Evolutionary conservation across 371 early-diverging fungal genomes (phyloP).

Genomic region (Lichtheimia ornata): DNA sequence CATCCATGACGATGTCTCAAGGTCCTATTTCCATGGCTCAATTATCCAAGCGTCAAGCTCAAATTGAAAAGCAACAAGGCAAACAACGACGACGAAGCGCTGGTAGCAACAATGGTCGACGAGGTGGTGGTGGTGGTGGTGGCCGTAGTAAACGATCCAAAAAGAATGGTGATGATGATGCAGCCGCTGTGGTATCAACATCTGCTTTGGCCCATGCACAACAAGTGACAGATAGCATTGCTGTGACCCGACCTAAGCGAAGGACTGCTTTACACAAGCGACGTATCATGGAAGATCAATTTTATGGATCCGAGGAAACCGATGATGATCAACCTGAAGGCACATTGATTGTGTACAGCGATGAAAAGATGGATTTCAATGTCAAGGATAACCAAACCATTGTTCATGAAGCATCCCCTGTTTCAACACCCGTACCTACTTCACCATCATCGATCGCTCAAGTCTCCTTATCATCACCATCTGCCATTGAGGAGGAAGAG

Average conservation of each 20-base stretch:
- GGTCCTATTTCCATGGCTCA: constrained; percentile 50
- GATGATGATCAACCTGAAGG: constrained; percentile 24
- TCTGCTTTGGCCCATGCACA: not conserved
- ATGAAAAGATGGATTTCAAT: constrained; percentile 46
- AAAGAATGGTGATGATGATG: constrained; percentile 5
- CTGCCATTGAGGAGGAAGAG: constrained; percentile 17
- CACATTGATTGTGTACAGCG: constrained; percentile 35
- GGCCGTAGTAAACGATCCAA: constrained; percentile 5
- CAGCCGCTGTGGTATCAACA: constrained; percentile 6
- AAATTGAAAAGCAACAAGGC: not conserved
- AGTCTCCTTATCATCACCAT: too few relatives aligned
- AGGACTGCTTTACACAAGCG: constrained; percentile 49
- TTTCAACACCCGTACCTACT: constrained; percentile 7
- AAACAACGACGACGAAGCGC: constrained; percentile 1
- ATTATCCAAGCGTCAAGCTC: constrained; percentile 24
- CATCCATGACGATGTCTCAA: too few relatives aligned
- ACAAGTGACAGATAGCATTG: constrained; percentile 13
- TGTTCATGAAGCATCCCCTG: constrained; percentile 28
- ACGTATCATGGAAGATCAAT: constrained; percentile 44
- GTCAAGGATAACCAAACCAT: constrained; percentile 47
- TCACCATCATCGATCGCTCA: not conserved
- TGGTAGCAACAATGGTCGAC: constrained; percentile 4
- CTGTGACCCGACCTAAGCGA: constrained; percentile 42
- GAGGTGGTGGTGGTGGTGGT: not conserved
- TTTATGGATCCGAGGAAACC: constrained; percentile 39